Evolutionary conservation across 306 rosid genomes (phyloP), one percentile per base, ranked within the genome.

Genomic region (Chamaecrista fasciculata): DNA sequence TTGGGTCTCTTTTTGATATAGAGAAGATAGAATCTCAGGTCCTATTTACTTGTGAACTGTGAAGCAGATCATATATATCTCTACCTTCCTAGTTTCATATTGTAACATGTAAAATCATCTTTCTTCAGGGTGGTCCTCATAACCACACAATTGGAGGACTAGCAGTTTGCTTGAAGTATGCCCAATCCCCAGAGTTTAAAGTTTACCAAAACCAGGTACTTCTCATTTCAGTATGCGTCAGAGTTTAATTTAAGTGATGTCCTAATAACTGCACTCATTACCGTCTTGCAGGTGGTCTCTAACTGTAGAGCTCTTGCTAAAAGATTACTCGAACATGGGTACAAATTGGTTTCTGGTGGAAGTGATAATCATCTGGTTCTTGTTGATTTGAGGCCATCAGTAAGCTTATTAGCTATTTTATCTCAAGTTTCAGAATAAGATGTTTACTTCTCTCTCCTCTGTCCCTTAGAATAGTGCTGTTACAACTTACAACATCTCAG

Each of bases 111-210:
- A 4, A 23, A 75, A 63, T 70, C 59, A 11, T 85, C 69, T 19
- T 48, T 20, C 18, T 48, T 19, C 79, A 93, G 98, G 98, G 98
- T 62, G 98, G 98, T 82, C 98, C 98, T 71, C 98, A 90, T 78
- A 93, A 93, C 78, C 93, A 93, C 86, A 93, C 96, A 58, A 93
- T 93, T 71, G 98, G 96, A 12, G 98, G 98, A 62, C 94, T 93
- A 49, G 90, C 98, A 6, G 97, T 90, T 53, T 86, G 91, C 85
- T 80, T 93, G 82, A 84, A 88, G 80, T 68, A 86, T 69, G 98
- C 97, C 0, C 91, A 82, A 56, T 82, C 94, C 24, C 84, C 78
- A 23, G 94, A 88, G 66, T 93, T 90, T 74, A 88, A 86, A 80
- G 83, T 33, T 79, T 93, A 90, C 76, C 98, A 93, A 77, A 88